Conservation (phyloP, 768 basidiomycete genomes). For the Boletus reticuloceps region DNA sequence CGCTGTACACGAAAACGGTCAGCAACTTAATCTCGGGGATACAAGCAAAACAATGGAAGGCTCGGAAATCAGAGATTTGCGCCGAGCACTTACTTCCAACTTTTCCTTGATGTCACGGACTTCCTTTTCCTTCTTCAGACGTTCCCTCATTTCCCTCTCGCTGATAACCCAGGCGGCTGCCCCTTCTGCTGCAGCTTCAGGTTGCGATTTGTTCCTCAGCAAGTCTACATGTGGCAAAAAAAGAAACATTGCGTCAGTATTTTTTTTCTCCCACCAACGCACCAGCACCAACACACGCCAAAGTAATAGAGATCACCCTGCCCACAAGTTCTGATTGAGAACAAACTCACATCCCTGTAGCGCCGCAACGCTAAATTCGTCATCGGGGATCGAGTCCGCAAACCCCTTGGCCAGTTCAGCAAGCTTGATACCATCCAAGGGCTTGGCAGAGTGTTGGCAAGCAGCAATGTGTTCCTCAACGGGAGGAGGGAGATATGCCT, state of each 20-base stretch:
- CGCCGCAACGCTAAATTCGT: conserved; percentile 86
- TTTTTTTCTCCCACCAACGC: conserved; percentile 19
- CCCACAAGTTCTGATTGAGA: conserved; percentile 13
- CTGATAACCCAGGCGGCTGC: conserved; percentile 69
- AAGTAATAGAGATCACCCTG: conserved; percentile 11
- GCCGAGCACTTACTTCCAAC: conserved; percentile 50
- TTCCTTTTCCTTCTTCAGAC: conserved; percentile 72
- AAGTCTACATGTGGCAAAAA: conserved; percentile 46
- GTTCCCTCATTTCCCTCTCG: conserved; percentile 74
- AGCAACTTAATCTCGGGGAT: not conserved
- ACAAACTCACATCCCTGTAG: conserved; percentile 80
- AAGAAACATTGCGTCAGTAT: conserved; percentile 23
- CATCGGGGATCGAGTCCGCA: conserved; percentile 78
- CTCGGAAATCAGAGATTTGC: conserved; percentile 14
- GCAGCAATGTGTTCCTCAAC: conserved; percentile 56
- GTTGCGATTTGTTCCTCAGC: conserved; percentile 80
- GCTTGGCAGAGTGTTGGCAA: conserved; percentile 60
- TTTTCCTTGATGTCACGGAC: conserved; percentile 66
- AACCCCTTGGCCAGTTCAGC: conserved; percentile 73
- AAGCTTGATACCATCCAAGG: conserved; percentile 62
- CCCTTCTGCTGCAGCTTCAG: conserved; percentile 68
- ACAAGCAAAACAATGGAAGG: conserved; percentile 13
- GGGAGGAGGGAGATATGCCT: conserved; percentile 62
- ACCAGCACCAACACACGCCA: conserved; percentile 21
- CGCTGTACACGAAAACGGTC: conserved; percentile 29